These are phyloP conservation scores for Cinchona pubescens DNA, from an alignment of 257 asterid genomes.

Conservation along the genomic window DNA sequence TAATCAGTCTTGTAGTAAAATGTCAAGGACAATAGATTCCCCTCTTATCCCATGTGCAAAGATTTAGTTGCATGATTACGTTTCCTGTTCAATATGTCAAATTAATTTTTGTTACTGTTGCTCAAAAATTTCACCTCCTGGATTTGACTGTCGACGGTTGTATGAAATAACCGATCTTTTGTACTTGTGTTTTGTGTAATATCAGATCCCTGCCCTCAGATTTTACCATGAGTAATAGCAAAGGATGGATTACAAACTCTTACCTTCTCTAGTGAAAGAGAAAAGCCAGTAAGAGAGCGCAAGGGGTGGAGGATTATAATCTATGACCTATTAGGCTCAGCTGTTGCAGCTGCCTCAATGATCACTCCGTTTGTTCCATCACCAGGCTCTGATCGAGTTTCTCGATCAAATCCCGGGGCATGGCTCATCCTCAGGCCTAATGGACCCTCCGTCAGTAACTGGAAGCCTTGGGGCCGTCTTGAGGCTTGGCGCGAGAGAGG, in stretches of 20 bases:
- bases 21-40: conserved; percentile 34
- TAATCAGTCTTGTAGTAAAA: conserved; percentile 13
- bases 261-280: conserved; percentile 45
- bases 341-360: conserved; percentile 94
- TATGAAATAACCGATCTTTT: not conserved
- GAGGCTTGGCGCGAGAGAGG: conserved; percentile 95
- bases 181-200: not conserved
- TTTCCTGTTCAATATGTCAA: conserved; percentile 1
- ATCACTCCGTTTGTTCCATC: conserved; percentile 88
- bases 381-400: conserved; percentile 71
- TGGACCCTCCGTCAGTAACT: conserved; percentile 62
- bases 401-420: conserved; percentile 81
- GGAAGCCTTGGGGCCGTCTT: conserved; percentile 98
- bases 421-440: conserved; percentile 87
- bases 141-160: not conserved
- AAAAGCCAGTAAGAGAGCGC: conserved; percentile 56
- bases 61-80: conserved; percentile 29
- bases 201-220: conserved; percentile 72
- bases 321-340: conserved; percentile 81
- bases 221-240: conserved; percentile 42
- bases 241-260: conserved; percentile 65
- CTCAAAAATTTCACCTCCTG: not conserved
- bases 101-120: not conserved
- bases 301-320: conserved; percentile 84
- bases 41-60: conserved; percentile 47